Evolutionary conservation across 225 moss, liverwort and hornwort genomes (phyloP), one percentile per base, ranked within the genome.

Genomic region (Neckera pumila): DNA sequence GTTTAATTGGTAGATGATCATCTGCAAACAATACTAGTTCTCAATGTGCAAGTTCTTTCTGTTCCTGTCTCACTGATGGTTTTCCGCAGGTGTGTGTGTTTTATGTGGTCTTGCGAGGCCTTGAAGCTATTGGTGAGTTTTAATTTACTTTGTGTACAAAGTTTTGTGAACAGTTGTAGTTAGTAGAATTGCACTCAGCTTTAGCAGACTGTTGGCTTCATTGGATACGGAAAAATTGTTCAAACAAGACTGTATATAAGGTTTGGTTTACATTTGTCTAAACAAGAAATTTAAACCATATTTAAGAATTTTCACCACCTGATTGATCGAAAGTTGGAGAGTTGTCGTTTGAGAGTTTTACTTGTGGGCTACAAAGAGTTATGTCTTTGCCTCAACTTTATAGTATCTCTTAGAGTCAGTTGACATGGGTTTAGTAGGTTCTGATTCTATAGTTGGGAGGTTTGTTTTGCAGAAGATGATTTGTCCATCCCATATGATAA

Each of bases 401-500:
- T 43, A 59, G 19, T 30, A 40, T 42, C 20, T 58, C 58, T 79
- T 30, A 60, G 59, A 13, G 28, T 28, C 28, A 58, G 28, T 59
- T 42, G 31, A 61, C 31, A 80, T 43, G 43, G 61, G 42, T 31
- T 31, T 30, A 60, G 81, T 19, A 62, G 70, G 36, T 56, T 69
- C 56, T 88, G 62, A 85, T 76, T 85, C 76, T 78, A 38, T 2
- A 59, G 40, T 40, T 59, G 58, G 47, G 79, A 58, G 40, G 40
- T 28, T 79, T 27, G 58, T 79, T 79, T 58, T 79, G 58, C 92
- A 96, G 97, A 97, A 88, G 96, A 93, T 91, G 97, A 96, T 80
- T 88, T 81, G 93, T 82, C 87, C 80, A 83, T 96, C 75, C 82
- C 93, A 14, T 58, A 83, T 56, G 95, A 96, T 31, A 89, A 58